Percentiles rank a stretch among this genome's conserved stretches.
Evolutionary conservation across 257 asterid species (phyloP).

Genomic region (Scutellaria minor): DNA sequence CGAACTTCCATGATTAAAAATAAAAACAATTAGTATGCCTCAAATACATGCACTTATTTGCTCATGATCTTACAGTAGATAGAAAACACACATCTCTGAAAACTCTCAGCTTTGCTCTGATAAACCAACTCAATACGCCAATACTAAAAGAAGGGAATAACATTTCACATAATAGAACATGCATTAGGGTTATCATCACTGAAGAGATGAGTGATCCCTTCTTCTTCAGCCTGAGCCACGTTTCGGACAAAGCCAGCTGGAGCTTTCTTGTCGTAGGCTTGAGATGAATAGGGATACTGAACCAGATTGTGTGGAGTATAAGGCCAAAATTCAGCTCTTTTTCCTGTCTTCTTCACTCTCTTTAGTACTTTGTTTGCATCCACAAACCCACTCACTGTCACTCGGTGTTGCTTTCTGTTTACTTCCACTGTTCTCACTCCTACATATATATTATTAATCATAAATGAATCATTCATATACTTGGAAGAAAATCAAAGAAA

Average conservation of each 20-base stretch:
- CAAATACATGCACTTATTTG: neutral
- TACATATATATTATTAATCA: slow-evolving; percentile 1
- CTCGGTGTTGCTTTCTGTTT: slow-evolving; percentile 65
- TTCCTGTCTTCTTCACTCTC: slow-evolving; percentile 76
- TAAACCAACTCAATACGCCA: neutral
- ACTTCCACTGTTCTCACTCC: slow-evolving; percentile 80
- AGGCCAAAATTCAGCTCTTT: slow-evolving; percentile 93
- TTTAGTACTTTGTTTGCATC: slow-evolving; percentile 71
- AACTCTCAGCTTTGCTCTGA: neutral
- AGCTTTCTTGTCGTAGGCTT: slow-evolving; percentile 76
- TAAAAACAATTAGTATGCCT: neutral
- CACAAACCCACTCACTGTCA: slow-evolving; percentile 71
- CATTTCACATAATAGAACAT: slow-evolving; percentile 69
- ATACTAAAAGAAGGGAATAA: neutral
- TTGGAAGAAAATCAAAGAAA: too few species aligned
- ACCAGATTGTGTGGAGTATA: slow-evolving; percentile 73
- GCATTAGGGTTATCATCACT: slow-evolving; percentile 92
- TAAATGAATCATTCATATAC: neutral
- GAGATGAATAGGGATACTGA: slow-evolving; percentile 65
- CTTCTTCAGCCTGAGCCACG: slow-evolving; percentile 57
- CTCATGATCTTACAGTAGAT: neutral
- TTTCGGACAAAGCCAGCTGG: slow-evolving; percentile 78
- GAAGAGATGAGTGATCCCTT: slow-evolving; percentile 59
- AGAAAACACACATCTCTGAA: neutral
- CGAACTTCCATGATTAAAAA: neutral